Conservation (phyloP, 148 eudicot genomes). For the Cornus kousa region DNA sequence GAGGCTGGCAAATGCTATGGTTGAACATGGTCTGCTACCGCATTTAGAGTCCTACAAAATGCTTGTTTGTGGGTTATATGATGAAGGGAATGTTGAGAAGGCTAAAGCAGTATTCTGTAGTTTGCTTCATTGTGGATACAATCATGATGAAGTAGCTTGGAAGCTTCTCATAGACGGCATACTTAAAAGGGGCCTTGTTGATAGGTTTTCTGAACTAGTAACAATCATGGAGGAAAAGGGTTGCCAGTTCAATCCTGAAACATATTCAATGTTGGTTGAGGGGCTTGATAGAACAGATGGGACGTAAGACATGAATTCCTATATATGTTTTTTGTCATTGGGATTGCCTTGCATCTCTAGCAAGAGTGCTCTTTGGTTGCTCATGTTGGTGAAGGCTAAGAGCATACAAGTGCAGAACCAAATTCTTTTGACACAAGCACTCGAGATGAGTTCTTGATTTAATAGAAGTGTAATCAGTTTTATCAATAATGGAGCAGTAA, state of each 20-base stretch:
- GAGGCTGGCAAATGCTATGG: slow-evolving; percentile 40
- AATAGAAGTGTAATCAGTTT: neutral
- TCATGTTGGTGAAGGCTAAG: neutral
- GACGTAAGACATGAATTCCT: slow-evolving; percentile 3
- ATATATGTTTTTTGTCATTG: neutral
- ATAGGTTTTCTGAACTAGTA: slow-evolving; percentile 59
- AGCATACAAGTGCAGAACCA: neutral
- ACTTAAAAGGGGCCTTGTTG: slow-evolving; percentile 51
- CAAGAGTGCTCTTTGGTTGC: slow-evolving; percentile 1
- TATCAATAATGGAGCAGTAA: slow-evolving; percentile 1
- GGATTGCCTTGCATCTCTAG: neutral
- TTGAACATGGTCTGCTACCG: slow-evolving; percentile 46
- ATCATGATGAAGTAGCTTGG: slow-evolving; percentile 87
- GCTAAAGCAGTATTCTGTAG: slow-evolving; percentile 54
- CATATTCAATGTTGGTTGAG: slow-evolving; percentile 54
- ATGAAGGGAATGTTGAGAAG: slow-evolving; percentile 41
- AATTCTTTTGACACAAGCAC: neutral
- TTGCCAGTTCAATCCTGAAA: slow-evolving; percentile 50
- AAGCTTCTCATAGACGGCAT: slow-evolving; percentile 72
- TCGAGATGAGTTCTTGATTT: neutral
- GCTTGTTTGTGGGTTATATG: slow-evolving; percentile 70
- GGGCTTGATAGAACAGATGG: slow-evolving; percentile 34
- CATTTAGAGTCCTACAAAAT: slow-evolving; percentile 46
- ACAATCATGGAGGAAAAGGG: slow-evolving; percentile 60
- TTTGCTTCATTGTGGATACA: slow-evolving; percentile 58